phyloP scores from a whole-genome alignment of 2,329 filamentous ascomycete species.

The Venturia nashicola region DNA sequence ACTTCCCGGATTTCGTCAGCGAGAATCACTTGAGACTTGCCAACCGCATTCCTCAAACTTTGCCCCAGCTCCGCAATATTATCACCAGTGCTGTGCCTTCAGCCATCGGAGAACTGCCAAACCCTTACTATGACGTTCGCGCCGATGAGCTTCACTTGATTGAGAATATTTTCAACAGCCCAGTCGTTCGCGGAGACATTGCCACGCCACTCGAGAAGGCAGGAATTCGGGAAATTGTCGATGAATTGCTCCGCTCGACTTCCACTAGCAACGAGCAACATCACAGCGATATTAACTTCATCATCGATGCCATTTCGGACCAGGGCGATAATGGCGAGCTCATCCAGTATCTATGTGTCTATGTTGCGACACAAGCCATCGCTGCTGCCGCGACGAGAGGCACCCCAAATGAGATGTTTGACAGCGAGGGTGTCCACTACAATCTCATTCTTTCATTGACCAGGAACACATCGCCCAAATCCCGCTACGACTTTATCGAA shows the following conservation, averaged over 20 bases:
- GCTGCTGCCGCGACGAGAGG: slow-evolving; percentile 45
- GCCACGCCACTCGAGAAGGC: slow-evolving; percentile 35
- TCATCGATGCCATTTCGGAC: not conserved
- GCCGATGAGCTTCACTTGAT: slow-evolving; percentile 47
- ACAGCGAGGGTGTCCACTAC: slow-evolving; percentile 52
- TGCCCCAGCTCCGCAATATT: slow-evolving; percentile 77
- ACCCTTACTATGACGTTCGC: slow-evolving; percentile 62
- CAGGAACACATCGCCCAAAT: slow-evolving; percentile 61
- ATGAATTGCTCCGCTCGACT: slow-evolving; percentile 43
- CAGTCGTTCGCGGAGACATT: slow-evolving; percentile 53
- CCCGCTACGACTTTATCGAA: slow-evolving; percentile 71
- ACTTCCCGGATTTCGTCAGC: slow-evolving; percentile 86
- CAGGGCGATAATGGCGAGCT: slow-evolving; percentile 50
- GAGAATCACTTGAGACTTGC: slow-evolving; percentile 77
- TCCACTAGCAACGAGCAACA: not conserved
- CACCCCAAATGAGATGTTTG: slow-evolving; percentile 51
- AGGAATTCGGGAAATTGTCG: slow-evolving; percentile 41
- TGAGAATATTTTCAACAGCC: slow-evolving; percentile 59
- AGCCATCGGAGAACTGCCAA: slow-evolving; percentile 57
- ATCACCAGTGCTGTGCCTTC: slow-evolving; percentile 70
- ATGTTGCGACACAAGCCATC: slow-evolving; percentile 65
- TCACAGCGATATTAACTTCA: slow-evolving; percentile 5
- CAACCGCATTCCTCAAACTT: slow-evolving; percentile 69
- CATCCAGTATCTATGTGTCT: slow-evolving; percentile 72
- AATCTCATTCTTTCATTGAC: slow-evolving; percentile 64